A percentile compares a stretch with the other conserved stretches of the same genome.
Evolutionary conservation across 2,329 filamentous ascomycete species (phyloP).

Genomic region (Scytalidium sp.): DNA sequence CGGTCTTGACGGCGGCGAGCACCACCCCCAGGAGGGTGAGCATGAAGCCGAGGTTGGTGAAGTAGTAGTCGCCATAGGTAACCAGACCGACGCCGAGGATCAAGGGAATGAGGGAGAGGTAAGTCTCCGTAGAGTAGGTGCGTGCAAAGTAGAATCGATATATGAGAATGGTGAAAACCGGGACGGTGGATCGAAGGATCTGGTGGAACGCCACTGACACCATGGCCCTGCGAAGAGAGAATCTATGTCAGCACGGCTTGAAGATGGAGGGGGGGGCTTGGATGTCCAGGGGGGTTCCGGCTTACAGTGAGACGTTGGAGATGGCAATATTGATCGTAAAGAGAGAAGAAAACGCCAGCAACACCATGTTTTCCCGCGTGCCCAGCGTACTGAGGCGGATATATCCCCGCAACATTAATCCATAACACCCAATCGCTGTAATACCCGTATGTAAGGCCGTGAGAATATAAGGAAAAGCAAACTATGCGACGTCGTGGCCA

Average conservation of each 20-base stretch:
- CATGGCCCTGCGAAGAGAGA: conserved; percentile 38
- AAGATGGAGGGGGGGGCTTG: too few species aligned
- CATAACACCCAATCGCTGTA: conserved; percentile 52
- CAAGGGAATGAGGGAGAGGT: conserved; percentile 58
- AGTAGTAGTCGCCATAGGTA: conserved; percentile 61
- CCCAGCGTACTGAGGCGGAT: conserved; percentile 51
- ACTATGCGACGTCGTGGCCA: conserved; percentile 32
- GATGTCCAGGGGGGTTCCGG: too few species aligned
- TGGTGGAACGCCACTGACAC: conserved; percentile 66
- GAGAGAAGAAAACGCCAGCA: conserved; percentile 56
- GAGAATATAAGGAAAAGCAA: conserved; percentile 58
- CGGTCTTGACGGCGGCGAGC: conserved; percentile 56
- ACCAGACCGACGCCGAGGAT: conserved; percentile 57
- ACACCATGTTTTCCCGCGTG: conserved; percentile 50
- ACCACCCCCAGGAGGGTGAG: conserved; percentile 53
- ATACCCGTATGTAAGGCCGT: conserved; percentile 57
- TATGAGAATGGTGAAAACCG: conserved; percentile 60
- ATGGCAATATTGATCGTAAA: conserved; percentile 64
- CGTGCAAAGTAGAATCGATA: conserved; percentile 54
- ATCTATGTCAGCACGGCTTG: too few species aligned
- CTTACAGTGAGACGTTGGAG: conserved; percentile 59
- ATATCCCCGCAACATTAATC: conserved; percentile 48
- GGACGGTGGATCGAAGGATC: conserved; percentile 59
- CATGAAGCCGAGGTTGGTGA: conserved; percentile 54
- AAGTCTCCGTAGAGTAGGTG: conserved; percentile 53